A percentile compares a stretch with the other conserved stretches of the same genome.
These are phyloP conservation scores for Pseudogymnoascus sp. DNA, from an alignment of 2,329 filamentous ascomycete species.

Conservation along the genomic window DNA sequence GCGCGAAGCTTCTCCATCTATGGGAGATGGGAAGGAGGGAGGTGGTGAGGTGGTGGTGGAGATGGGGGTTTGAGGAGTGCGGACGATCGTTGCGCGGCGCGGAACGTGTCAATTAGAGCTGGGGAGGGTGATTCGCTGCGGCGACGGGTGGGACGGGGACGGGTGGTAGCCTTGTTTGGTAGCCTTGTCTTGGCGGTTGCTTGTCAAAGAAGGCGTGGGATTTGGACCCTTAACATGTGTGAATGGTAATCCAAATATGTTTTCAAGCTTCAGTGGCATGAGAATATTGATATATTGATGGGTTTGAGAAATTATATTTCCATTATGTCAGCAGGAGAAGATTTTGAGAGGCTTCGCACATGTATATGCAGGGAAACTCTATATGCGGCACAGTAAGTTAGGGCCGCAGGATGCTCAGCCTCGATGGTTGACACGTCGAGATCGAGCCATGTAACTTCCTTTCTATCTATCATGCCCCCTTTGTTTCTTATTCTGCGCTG, in stretches of 20 bases:
- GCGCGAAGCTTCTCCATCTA: constrained; percentile 4
- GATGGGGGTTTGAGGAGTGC: not conserved
- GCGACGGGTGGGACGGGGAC: not conserved
- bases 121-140: not conserved
- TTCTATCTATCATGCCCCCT: too few species aligned
- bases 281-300: not conserved
- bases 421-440: not conserved
- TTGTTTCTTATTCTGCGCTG: not conserved
- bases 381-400: not conserved
- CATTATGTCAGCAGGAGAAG: not conserved
- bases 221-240: not conserved
- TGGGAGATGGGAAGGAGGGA: not conserved
- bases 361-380: not conserved
- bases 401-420: not conserved
- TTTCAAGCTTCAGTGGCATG: not conserved
- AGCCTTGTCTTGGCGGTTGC: not conserved
- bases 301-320: not conserved
- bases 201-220: not conserved
- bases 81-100: not conserved
- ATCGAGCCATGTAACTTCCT: too few species aligned
- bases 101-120: constrained; percentile 3
- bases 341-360: not conserved
- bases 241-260: not conserved
- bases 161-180: not conserved
- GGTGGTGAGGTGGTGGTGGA: not conserved